Conservation (phyloP, 176 grass and related monocot species). For the Melocanna baccifera region DNA sequence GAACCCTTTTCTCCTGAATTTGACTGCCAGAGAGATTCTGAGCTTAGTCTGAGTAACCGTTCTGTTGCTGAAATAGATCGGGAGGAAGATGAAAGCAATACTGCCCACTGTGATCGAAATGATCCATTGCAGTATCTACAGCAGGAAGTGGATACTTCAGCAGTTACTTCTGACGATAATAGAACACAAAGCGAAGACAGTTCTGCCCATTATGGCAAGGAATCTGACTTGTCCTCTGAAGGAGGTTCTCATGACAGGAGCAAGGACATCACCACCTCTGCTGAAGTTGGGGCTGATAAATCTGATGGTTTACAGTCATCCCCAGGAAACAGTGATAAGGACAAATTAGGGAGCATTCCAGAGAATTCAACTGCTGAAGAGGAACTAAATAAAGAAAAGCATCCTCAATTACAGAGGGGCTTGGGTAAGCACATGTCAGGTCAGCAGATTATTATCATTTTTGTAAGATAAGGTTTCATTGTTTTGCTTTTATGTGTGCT, state of each 20-base stretch:
- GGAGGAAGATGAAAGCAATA: slow-evolving; percentile 37
- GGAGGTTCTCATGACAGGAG: slow-evolving; percentile 16
- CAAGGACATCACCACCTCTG: slow-evolving; percentile 17
- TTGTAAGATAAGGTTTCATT: slow-evolving; percentile 24
- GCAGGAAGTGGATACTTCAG: slow-evolving; percentile 32
- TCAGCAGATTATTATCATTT: slow-evolving; percentile 21
- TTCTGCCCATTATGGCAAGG: slow-evolving; percentile 2
- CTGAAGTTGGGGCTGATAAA: slow-evolving; percentile 18
- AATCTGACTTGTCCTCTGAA: slow-evolving; percentile 31
- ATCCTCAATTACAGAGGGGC: slow-evolving; percentile 40
- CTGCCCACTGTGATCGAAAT: slow-evolving; percentile 25
- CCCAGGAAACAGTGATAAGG: slow-evolving; percentile 40
- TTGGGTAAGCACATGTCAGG: slow-evolving; percentile 54
- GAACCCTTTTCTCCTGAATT: slow-evolving; percentile 45
- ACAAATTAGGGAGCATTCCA: slow-evolving; percentile 56
- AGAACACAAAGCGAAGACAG: slow-evolving; percentile 8
- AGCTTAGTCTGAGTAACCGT: slow-evolving; percentile 33
- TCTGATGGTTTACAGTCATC: slow-evolving; percentile 33
- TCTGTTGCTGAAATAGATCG: slow-evolving; percentile 39
- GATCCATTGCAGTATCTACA: slow-evolving; percentile 26
- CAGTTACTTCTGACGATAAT: slow-evolving; percentile 19
- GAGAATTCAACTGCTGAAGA: slow-evolving; percentile 54
- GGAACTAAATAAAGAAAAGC: slow-evolving; percentile 48
- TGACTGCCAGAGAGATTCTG: slow-evolving; percentile 32
- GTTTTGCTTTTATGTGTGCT: slow-evolving; percentile 37